phyloP scores from a whole-genome alignment of 148 eudicot genomes.

The Limonium bicolor region DNA sequence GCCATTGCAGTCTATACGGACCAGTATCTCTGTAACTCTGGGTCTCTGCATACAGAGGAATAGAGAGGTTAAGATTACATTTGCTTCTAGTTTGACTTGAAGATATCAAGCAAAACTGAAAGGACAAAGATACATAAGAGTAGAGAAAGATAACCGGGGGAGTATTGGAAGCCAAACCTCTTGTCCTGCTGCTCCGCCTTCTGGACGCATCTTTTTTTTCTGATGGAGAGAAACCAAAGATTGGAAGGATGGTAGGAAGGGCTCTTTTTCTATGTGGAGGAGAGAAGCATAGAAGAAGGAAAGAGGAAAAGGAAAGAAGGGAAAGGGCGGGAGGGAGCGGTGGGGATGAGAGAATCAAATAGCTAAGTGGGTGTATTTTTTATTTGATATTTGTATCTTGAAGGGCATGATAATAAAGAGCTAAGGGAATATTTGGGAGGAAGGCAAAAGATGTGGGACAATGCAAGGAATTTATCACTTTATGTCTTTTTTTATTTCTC shows the following conservation, averaged over 20 bases:
- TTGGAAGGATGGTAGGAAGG: background rate
- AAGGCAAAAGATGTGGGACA: conserved; percentile 4
- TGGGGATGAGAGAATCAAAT: background rate
- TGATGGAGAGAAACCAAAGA: background rate
- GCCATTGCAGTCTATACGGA: conserved; percentile 91
- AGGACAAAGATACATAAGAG: too few relatives aligned
- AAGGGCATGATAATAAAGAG: too few relatives aligned
- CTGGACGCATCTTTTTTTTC: conserved; percentile 1
- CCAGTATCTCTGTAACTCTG: conserved; percentile 62
- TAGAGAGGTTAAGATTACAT: too few relatives aligned
- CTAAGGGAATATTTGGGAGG: background rate
- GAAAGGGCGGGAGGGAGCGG: too few relatives aligned
- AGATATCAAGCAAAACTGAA: too few relatives aligned
- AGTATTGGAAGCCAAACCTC: background rate
- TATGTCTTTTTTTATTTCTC: background rate
- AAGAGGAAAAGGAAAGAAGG: conserved; percentile 7
- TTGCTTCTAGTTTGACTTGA: too few relatives aligned
- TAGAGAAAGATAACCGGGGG: too few relatives aligned
- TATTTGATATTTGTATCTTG: background rate
- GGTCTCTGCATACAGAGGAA: conserved; percentile 92
- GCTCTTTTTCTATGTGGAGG: background rate
- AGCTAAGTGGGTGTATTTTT: background rate
- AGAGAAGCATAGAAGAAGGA: conserved; percentile 8
- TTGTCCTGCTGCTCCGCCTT: too few relatives aligned
- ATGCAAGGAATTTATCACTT: conserved; percentile 2